These are phyloP conservation scores for Leucoagaricus sp. DNA, from an alignment of 1,284 basidiomycete genomes.

Conservation along the genomic window DNA sequence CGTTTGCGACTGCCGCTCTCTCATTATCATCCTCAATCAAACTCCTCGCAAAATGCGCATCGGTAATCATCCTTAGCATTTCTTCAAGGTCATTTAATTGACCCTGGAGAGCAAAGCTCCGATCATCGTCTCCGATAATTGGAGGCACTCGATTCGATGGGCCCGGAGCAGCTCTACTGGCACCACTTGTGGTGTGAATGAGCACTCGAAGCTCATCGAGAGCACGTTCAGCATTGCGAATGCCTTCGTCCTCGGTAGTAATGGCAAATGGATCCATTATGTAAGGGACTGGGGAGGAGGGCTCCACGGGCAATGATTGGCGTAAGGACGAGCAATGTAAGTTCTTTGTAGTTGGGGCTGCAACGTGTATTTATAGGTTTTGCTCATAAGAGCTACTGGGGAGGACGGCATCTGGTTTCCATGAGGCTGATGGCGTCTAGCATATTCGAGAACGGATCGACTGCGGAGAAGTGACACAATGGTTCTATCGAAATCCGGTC, in stretches of 20 bases:
- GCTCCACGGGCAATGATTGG: not conserved
- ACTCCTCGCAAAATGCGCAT: conserved; percentile 9
- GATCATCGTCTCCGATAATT: not conserved
- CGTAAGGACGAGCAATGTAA: not conserved
- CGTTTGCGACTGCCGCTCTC: not conserved
- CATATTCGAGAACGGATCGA: not conserved
- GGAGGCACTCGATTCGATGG: not conserved
- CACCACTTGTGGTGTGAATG: not conserved
- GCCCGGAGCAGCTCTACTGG: not conserved
- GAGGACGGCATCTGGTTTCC: not conserved
- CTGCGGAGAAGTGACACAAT: not conserved
- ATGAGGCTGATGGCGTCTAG: not conserved
- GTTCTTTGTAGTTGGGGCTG: no score
- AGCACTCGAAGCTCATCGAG: conserved; percentile 4
- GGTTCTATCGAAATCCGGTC: not conserved
- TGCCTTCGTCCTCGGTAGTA: conserved; percentile 4
- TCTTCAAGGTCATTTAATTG: conserved; percentile 9
- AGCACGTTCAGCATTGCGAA: conserved; percentile 1
- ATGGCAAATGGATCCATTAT: conserved; percentile 2
- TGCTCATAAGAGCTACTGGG: not conserved
- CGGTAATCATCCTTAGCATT: conserved; percentile 1
- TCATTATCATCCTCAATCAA: conserved; percentile 4
- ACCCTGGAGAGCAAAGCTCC: conserved; percentile 2
- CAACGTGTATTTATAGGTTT: no score
- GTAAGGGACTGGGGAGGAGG: not conserved